Evolutionary conservation across 768 basidiomycete genomes (phyloP).

Genomic region (Ephemerocybe angulata): DNA sequence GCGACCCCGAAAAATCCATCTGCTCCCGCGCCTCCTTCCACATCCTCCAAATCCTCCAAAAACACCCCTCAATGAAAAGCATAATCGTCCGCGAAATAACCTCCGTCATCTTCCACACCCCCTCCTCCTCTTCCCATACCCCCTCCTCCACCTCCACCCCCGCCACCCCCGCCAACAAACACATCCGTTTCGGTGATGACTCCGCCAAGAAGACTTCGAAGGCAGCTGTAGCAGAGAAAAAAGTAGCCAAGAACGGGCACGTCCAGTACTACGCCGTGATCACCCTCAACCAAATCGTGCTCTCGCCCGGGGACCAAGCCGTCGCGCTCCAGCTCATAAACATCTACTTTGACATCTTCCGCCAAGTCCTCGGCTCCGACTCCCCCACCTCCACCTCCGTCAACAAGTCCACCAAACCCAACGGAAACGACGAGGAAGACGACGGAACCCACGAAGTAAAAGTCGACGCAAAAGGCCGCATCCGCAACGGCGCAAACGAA

Average conservation of each 20-base stretch:
- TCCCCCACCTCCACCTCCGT: constrained; percentile 10
- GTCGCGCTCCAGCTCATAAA: constrained; percentile 80
- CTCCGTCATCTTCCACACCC: constrained; percentile 63
- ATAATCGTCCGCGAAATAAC: constrained; percentile 87
- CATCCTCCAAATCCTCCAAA: constrained; percentile 82
- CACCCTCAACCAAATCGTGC: constrained; percentile 90
- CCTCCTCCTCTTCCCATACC: constrained; percentile 29
- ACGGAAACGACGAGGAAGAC: constrained; percentile 24
- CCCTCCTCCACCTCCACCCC: constrained; percentile 20
- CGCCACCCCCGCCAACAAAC: constrained; percentile 29
- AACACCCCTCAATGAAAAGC: constrained; percentile 89
- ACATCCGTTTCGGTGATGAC: constrained; percentile 51
- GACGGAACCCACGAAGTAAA: constrained; percentile 37
- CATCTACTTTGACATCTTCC: constrained; percentile 93
- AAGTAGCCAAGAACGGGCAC: constrained; percentile 57
- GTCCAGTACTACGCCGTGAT: constrained; percentile 89
- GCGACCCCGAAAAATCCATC: constrained; percentile 83
- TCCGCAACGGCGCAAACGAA: background rate
- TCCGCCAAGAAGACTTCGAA: constrained; percentile 29
- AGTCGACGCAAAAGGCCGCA: constrained; percentile 17
- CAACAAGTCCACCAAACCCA: constrained; percentile 19
- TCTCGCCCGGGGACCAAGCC: constrained; percentile 62
- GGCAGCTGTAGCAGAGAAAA: constrained; percentile 38
- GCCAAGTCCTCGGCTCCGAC: constrained; percentile 74
- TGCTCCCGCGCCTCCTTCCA: constrained; percentile 90